Evolutionary conservation across 805 yeast genomes (phyloP), one percentile per base, ranked within the genome.

Genomic region (Wickerhamomyces mucosus): DNA sequence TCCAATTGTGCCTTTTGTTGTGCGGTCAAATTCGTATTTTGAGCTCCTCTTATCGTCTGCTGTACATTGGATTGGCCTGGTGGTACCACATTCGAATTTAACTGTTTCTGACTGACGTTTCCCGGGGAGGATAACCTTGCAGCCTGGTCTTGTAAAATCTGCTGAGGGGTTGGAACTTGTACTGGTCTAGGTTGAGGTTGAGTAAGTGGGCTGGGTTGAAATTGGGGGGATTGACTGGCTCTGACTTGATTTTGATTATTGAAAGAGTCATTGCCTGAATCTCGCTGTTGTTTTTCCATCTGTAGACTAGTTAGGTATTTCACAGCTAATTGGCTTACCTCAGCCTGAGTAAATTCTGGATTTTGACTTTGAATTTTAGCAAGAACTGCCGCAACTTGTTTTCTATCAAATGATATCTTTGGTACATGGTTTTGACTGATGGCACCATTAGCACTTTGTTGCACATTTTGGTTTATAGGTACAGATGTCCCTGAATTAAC

Each of bases 321-420:
- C 3, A 79, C 79, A 3, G 84, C 83, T 35, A 76, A 59, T 36
- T 72, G 68, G 3, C 79, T 72, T 1, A 77, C 81, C 43, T 77
- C 79, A 35, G 72, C 78, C 38, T 74, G 74, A 9, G 73, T 61
- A 47, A 75, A 55, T 20, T 63, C 67, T 2, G 85, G 85, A 48
- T 77, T 70, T 43, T 75, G 75, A n/a, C 67, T 56, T 47, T 76
- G 81, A 33, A 77, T 76, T 27, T 76, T 73, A 41, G 64, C 71
- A 35, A 77, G 70, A 26, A 77, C 67, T 1, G 80, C 77, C 8
- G 80, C 67, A 4, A 77, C 79, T 42, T 77, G 83, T 1, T 75
- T 70, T 11, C 76, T 72, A 0, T 75, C 68, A 50, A 74, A 69
- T 26, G 40, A 29, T 7, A 33, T 18, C 27, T 43, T 44, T 18